phyloP scores from a whole-genome alignment of 139 green algal species.

The Mychonastes homosphaera region DNA sequence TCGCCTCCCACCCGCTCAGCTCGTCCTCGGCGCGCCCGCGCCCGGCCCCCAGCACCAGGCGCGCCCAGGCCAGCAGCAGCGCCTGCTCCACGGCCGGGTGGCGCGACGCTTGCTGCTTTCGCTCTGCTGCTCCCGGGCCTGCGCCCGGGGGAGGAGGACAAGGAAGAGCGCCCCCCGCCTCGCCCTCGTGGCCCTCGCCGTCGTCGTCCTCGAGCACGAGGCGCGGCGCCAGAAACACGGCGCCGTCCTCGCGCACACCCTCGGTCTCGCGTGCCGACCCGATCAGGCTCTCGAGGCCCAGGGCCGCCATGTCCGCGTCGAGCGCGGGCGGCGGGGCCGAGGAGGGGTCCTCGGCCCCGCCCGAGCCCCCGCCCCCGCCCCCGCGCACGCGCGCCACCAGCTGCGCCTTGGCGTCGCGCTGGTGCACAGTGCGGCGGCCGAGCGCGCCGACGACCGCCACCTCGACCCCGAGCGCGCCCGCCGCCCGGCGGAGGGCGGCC shows the following conservation, averaged over 20 bases:
- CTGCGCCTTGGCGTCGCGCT: conserved; percentile 74
- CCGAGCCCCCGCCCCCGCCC: not conserved
- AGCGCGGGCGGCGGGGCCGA: not conserved
- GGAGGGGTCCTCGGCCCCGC: too few species aligned
- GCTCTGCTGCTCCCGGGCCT: conserved; percentile 1
- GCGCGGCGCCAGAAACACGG: conserved; percentile 41
- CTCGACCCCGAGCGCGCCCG: conserved; percentile 36
- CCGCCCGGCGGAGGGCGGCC: conserved; percentile 35
- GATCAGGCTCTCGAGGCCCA: not conserved
- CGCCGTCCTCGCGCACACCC: conserved; percentile 32
- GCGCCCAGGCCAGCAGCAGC: conserved; percentile 51
- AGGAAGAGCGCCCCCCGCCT: too few species aligned
- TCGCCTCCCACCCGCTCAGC: conserved; percentile 58
- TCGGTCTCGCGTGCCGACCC: conserved; percentile 15
- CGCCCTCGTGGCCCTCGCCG: not conserved
- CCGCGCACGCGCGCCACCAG: conserved; percentile 36
- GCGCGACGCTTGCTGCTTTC: not conserved
- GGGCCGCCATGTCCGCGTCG: not conserved
- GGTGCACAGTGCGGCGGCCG: conserved; percentile 74
- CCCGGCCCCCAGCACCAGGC: conserved; percentile 45
- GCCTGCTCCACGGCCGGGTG: conserved; percentile 46
- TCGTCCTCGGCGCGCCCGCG: conserved; percentile 49
- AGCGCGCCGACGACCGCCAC: conserved; percentile 53
- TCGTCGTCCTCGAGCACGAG: conserved; percentile 7
- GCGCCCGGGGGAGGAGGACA: too few species aligned